Conservation (phyloP, 768 basidiomycete species). For the Podaxis sp. region DNA sequence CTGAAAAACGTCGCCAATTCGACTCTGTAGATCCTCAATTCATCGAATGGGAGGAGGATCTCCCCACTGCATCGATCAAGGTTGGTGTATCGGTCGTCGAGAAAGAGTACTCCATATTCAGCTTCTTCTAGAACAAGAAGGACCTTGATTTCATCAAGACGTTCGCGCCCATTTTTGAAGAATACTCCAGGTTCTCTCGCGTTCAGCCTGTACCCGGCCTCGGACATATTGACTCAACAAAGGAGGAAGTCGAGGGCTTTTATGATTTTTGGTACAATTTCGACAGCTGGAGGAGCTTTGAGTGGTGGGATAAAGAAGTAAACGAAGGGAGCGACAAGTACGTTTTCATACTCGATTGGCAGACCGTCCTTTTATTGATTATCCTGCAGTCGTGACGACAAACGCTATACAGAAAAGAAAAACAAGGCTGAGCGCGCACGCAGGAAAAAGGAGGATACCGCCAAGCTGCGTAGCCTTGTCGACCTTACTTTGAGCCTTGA, state of each 20-base stretch:
- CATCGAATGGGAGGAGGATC: slow-evolving; percentile 71
- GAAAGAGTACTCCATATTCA: background rate
- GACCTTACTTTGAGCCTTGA: slow-evolving; percentile 82
- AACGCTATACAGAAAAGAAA: slow-evolving; percentile 99
- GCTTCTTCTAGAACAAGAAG: slow-evolving; percentile 35
- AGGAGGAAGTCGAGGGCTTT: slow-evolving; percentile 85
- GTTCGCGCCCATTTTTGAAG: slow-evolving; percentile 82
- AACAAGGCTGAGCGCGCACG: slow-evolving; percentile 97
- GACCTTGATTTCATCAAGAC: slow-evolving; percentile 65
- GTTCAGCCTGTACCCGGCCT: slow-evolving; percentile 80
- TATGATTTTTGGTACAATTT: slow-evolving; percentile 99
- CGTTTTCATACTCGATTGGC: slow-evolving; percentile 23
- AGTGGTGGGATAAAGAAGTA: slow-evolving; percentile 97
- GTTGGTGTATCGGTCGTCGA: slow-evolving; percentile 17
- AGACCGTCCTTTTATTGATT: background rate
- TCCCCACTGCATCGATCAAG: slow-evolving; percentile 66
- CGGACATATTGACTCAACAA: slow-evolving; percentile 66
- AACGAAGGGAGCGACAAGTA: slow-evolving; percentile 96
- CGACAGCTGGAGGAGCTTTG: slow-evolving; percentile 97
- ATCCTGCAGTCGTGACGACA: slow-evolving; percentile 83
- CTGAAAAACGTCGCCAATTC: slow-evolving; percentile 90
- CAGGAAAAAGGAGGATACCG: slow-evolving; percentile 96
- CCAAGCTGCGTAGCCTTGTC: slow-evolving; percentile 82
- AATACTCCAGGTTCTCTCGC: slow-evolving; percentile 91
- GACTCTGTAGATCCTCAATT: slow-evolving; percentile 91